Percentiles rank a stretch among this genome's conserved stretches.
These are phyloP conservation scores for Fusarium praegraminearum DNA, from an alignment of 2,329 filamentous ascomycete genomes.

Conservation along the genomic window DNA sequence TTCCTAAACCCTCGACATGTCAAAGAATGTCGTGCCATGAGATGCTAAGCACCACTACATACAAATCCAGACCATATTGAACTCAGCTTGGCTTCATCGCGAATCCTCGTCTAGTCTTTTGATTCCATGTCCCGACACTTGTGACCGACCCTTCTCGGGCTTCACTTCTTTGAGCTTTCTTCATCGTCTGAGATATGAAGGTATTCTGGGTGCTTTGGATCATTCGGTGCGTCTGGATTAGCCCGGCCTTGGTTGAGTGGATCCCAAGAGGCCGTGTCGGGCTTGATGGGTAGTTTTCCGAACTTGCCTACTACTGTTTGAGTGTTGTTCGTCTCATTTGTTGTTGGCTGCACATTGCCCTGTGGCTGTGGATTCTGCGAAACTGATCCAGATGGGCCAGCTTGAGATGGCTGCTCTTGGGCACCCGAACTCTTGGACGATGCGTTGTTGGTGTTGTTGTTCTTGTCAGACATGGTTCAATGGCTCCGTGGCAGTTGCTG, in stretches of 20 bases:
- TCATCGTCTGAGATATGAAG: not conserved
- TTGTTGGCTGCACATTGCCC: not conserved
- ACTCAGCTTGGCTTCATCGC: not conserved
- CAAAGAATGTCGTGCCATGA: slow-evolving; percentile 12
- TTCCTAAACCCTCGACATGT: not conserved
- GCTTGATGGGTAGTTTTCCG: not conserved
- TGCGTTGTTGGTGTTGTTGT: not conserved
- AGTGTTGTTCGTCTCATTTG: not conserved
- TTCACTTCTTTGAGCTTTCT: not conserved
- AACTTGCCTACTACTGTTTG: not conserved
- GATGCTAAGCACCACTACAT: slow-evolving; percentile 6
- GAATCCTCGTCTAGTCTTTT: not conserved
- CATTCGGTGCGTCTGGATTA: not conserved
- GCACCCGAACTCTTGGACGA: not conserved
- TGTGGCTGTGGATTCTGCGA: not conserved
- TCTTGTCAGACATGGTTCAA: not conserved
- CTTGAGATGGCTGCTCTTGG: not conserved
- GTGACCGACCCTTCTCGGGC: not conserved
- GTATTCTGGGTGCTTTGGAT: not conserved
- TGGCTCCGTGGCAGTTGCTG: not conserved
- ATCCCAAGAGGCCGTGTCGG: not conserved
- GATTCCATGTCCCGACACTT: too few relatives aligned
- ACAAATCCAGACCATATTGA: not conserved
- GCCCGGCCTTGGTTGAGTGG: not conserved
- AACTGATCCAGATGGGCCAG: not conserved